Conservation (phyloP, 2,329 filamentous ascomycete species). For the Septoria linicola region DNA sequence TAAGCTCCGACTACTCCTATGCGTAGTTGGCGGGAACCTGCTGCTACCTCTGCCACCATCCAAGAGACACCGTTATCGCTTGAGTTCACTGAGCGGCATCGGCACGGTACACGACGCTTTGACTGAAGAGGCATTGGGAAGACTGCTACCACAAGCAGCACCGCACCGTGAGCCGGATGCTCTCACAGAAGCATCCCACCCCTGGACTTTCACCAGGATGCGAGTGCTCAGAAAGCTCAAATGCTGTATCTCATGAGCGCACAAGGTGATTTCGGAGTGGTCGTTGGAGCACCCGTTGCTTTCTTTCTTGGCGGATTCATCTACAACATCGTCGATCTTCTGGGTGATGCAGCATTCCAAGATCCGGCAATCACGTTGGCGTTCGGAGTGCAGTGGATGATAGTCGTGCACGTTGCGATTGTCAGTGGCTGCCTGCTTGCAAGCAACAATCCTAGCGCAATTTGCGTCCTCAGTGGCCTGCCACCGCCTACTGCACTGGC, state of each 20-base stretch:
- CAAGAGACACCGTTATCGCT: background rate
- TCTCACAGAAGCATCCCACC: background rate
- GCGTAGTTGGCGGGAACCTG: slow-evolving; percentile 7
- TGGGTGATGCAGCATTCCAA: slow-evolving; percentile 2
- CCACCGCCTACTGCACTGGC: background rate
- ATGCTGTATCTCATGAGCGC: slow-evolving; percentile 11
- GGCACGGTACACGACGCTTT: background rate
- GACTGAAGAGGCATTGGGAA: background rate
- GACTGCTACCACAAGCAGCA: background rate
- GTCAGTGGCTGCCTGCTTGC: slow-evolving; percentile 10
- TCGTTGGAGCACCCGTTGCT: slow-evolving; percentile 9
- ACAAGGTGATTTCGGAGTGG: slow-evolving; percentile 10
- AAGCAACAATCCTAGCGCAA: slow-evolving; percentile 10
- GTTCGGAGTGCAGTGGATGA: slow-evolving; percentile 14
- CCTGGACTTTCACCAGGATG: background rate
- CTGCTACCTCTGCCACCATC: background rate
- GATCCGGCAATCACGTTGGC: slow-evolving; percentile 9
- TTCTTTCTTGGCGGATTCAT: slow-evolving; percentile 12
- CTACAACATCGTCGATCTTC: slow-evolving; percentile 10
- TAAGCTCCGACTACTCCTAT: background rate
- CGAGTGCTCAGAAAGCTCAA: background rate
- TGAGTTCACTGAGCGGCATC: background rate
- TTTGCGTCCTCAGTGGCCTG: slow-evolving; percentile 3
- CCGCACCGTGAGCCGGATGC: background rate
- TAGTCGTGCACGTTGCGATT: slow-evolving; percentile 12